Evolutionary conservation across 2,329 filamentous ascomycete genomes (phyloP), one percentile per base, ranked within the genome.

Genomic region (Aureobasidium sp.): DNA sequence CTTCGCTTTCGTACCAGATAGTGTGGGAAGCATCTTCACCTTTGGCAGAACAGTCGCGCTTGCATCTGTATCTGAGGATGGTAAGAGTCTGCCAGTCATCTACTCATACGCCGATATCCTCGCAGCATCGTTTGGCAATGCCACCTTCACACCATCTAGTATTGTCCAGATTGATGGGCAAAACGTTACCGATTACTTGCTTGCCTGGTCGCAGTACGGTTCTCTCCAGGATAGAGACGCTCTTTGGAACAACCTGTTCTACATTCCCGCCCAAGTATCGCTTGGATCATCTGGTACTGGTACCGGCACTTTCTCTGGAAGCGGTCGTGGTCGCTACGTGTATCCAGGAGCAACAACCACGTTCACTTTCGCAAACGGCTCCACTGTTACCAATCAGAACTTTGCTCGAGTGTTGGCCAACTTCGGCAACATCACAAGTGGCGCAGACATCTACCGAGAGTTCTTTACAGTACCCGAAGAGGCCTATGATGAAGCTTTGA

Each of bases 51-150:
- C 80, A 21, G 21, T 21, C 67, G 74, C 77, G 55, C 67, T 88
- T 0, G 82, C 87, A 0, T 87, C 85, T 0, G 77, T 87, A 8
- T 87, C 84, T 2, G 66, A 73, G 3, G 84, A 88, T 68, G 85
- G 85, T n/a, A 70, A 76, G 21, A 77, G 80, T 59, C 69, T 84
- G 11, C 86, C 86, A 0, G 77, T 83, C 62, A 74, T 86, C 2
- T 87, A 83, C 63, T 76, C 80, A 25, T 80, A 79, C 62, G 70
- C 75, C 13, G 79, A 82, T 63, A 71, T 81, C 0, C 68, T 79
- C 48, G 69, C 73, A 25, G 71, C 74, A 30, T 73, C 72, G 7
- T 71, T 77, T 60, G 68, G 73, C 60, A 75, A 78, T 65, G 63
- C 71, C 13, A 69, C 75, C 53, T 75, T 76, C 63, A 70, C 69